Percentiles rank a stretch among this genome's conserved stretches.
phyloP scores from a whole-genome alignment of 2,329 filamentous ascomycete species.

The Dothidotthia symphoricarpi region DNA sequence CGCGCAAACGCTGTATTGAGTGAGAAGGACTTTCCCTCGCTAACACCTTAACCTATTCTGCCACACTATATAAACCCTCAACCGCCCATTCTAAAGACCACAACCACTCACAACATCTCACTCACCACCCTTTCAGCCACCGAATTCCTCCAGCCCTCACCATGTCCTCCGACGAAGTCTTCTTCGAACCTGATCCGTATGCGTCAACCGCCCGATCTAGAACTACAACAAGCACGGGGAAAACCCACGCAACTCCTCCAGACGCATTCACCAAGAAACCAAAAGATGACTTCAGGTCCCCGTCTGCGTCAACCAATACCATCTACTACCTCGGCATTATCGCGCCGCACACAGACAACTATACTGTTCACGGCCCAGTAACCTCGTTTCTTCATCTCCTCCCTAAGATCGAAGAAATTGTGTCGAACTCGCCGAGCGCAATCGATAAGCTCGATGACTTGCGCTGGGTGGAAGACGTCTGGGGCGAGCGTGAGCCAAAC shows the following conservation, averaged over 20 bases:
- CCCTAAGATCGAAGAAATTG: conserved; percentile 10
- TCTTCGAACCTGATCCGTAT: conserved; percentile 5
- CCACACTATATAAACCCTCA: too few relatives aligned
- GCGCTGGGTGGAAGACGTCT: conserved; percentile 4
- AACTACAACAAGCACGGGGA: conserved; percentile 4
- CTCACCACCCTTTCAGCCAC: too few relatives aligned
- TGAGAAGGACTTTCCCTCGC: too few relatives aligned
- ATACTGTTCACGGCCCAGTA: conserved; percentile 18
- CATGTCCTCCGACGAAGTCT: conserved; percentile 10
- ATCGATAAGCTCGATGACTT: conserved; percentile 19
- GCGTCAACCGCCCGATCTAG: background rate
- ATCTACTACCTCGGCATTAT: conserved; percentile 27
- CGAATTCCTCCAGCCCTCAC: too few relatives aligned
- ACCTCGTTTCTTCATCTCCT: conserved; percentile 17
- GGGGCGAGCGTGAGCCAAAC: conserved; percentile 5
- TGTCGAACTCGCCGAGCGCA: conserved; percentile 19
- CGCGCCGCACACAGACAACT: conserved; percentile 21
- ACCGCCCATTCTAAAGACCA: too few relatives aligned
- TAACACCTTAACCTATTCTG: too few relatives aligned
- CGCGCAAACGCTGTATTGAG: too few relatives aligned
- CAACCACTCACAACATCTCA: too few relatives aligned
- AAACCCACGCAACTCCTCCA: too few relatives aligned
- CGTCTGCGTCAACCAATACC: conserved; percentile 6
- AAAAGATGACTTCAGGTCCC: conserved; percentile 12
- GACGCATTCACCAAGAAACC: too few relatives aligned